Percentiles rank a stretch among this genome's conserved stretches.
Conservation (phyloP, 441 rosid species). For the Rhodomyrtus psidioides region DNA sequence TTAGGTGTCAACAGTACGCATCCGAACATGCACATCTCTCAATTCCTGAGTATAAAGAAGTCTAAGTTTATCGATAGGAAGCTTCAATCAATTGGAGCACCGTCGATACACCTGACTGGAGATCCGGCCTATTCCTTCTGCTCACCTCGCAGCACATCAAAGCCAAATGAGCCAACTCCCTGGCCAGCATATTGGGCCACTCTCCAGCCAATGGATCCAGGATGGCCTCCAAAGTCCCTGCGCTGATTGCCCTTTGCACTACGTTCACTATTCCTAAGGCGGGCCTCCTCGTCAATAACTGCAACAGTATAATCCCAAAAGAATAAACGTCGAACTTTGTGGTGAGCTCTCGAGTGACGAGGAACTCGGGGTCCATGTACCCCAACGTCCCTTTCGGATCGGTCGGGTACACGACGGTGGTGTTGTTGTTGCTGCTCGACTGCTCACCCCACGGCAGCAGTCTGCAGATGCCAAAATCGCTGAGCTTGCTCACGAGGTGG, state of each 20-base stretch:
- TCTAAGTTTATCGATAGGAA: constrained; percentile 32
- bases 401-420: constrained; percentile 36
- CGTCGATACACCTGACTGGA: constrained; percentile 72
- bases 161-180: constrained; percentile 73
- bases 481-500: constrained; percentile 64
- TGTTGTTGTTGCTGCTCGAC: constrained; percentile 27
- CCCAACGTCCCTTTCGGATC: constrained; percentile 57
- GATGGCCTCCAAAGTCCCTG: constrained; percentile 41
- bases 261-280: constrained; percentile 59
- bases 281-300: constrained; percentile 67
- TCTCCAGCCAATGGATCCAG: constrained; percentile 95
- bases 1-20: too few species aligned
- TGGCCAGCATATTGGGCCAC: constrained; percentile 90
- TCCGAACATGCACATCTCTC: not conserved
- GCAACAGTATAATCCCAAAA: constrained; percentile 68
- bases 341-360: constrained; percentile 59
- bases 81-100: constrained; percentile 93
- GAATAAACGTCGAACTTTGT: constrained; percentile 83
- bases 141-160: constrained; percentile 77
- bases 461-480: constrained; percentile 76
- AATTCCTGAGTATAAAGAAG: not conserved
- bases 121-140: constrained; percentile 72
- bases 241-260: constrained; percentile 54
- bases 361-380: constrained; percentile 84
- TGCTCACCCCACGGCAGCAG: constrained; percentile 22